Evolutionary conservation across 768 basidiomycete genomes (phyloP), one percentile per base, ranked within the genome.

Genomic region (Tricholoma sp.): DNA sequence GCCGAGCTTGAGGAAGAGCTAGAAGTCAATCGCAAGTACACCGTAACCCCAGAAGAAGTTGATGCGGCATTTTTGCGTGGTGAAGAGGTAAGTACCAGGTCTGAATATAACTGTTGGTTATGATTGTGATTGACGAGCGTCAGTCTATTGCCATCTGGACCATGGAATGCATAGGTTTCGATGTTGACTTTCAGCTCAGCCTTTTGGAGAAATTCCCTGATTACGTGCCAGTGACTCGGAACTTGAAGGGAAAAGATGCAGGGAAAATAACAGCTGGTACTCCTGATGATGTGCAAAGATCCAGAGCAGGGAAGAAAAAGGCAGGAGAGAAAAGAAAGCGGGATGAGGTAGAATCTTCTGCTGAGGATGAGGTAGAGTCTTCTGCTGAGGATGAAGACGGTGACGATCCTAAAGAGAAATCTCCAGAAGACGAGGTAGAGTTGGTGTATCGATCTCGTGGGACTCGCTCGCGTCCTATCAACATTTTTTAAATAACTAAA

Each of bases 121-220:
- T 24, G 24, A 24, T 24, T 24, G 24, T 24, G 24, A 24, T 24
- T 24, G 4, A 24, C 4, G 24, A n/a, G n/a, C 4, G 24, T 24
- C 28, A 76, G 73, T 56, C 52, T 18, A 62, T 78, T 24, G 63
- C 63, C 0, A 70, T 74, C 0, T 75, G 72, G 70, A 70, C 68
- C 0, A 66, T 76, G 71, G 71, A 76, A 55, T 77, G 76, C 50
- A 64, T 76, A 15, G 74, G 67, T 2, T 77, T 77, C 47, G 73
- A 77, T 48, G 59, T 61, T 4, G 59, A 67, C 0, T 74, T 77
- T 49, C 75, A 76, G 55, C 55, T 56, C 10, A 61, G 68, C 4
- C 55, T 77, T 4, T 63, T 65, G 15, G 63, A 68, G 24, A 68
- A 66, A 20, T 63, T 62, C 24, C 55, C 53, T 0, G 37, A 9